Evolutionary conservation across 495 filamentous ascomycete species (phyloP).

Genomic region (Pyrenula massariospora): DNA sequence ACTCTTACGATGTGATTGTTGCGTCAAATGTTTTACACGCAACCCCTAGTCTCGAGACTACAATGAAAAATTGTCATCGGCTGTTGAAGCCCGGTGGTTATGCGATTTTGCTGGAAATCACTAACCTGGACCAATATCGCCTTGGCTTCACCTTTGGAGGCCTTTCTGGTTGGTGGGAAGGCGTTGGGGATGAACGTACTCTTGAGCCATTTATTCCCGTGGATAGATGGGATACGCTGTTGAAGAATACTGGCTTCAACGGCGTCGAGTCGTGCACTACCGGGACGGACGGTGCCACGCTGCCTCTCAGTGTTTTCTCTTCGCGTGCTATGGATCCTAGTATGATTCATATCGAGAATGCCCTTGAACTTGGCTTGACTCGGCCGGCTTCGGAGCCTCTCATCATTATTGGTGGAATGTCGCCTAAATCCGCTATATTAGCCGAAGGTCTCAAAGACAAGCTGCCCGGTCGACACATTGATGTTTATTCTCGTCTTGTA

Average conservation of each 20-base stretch:
- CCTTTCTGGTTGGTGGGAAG: constrained; percentile 7
- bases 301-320: background rate
- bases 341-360: background rate
- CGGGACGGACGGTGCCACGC: background rate
- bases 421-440: background rate
- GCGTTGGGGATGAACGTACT: constrained; percentile 8
- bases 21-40: constrained; percentile 13
- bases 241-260: constrained; percentile 31
- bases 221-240: constrained; percentile 23
- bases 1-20: constrained; percentile 25
- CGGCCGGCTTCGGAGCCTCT: background rate
- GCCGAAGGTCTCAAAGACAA: background rate
- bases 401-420: background rate
- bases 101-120: constrained; percentile 23
- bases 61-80: background rate
- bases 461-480: background rate
- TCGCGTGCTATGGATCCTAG: background rate
- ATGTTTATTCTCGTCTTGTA: background rate
- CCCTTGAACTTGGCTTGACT: background rate
- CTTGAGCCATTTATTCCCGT: constrained; percentile 21
- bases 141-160: constrained; percentile 2
- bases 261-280: constrained; percentile 26
- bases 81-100: constrained; percentile 23
- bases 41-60: background rate
- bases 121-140: background rate